Percentiles rank a stretch among this genome's conserved stretches.
These are phyloP conservation scores for Liriodendron chinense DNA, from an alignment of 164 flowering plant species.

Conservation along the genomic window DNA sequence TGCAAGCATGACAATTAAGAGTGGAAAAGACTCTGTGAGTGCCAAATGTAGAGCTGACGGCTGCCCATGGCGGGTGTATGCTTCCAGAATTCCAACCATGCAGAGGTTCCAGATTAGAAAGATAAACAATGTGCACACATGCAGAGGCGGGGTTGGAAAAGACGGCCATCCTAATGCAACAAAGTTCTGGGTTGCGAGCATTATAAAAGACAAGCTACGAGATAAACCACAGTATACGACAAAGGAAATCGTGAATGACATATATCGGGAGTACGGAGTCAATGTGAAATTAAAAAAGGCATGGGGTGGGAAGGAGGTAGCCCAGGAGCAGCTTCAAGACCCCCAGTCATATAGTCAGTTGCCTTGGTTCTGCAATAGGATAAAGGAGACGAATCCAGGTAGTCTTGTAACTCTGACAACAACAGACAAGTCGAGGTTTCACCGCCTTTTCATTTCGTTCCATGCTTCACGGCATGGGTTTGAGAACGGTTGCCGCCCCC, in stretches of 20 bases:
- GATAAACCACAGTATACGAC: constrained; percentile 36
- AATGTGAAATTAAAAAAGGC: constrained; percentile 71
- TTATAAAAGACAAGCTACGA: constrained; percentile 24
- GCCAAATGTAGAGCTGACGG: constrained; percentile 71
- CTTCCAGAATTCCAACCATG: constrained; percentile 61
- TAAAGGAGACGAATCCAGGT: constrained; percentile 76
- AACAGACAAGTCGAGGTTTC: constrained; percentile 68
- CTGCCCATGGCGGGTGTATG: constrained; percentile 80
- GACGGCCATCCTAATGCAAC: constrained; percentile 54
- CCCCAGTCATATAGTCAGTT: constrained; percentile 60
- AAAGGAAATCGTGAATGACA: constrained; percentile 70
- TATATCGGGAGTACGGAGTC: constrained; percentile 64
- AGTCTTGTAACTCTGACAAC: constrained; percentile 61
- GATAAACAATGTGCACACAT: constrained; percentile 62
- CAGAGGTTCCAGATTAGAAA: constrained; percentile 59
- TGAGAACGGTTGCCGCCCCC: constrained; percentile 69
- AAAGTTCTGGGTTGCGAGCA: constrained; percentile 67
- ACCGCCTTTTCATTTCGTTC: constrained; percentile 67
- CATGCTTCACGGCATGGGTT: constrained; percentile 69
- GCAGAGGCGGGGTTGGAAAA: constrained; percentile 55
- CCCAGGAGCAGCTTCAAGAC: constrained; percentile 73
- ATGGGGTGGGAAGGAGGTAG: constrained; percentile 81
- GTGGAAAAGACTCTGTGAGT: constrained; percentile 65
- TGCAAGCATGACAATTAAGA: constrained; percentile 59
- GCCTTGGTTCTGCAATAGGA: constrained; percentile 69